Evolutionary conservation across 305 asterid genomes (phyloP), one percentile per base, ranked within the genome.

Genomic region (Plantago lanceolata): DNA sequence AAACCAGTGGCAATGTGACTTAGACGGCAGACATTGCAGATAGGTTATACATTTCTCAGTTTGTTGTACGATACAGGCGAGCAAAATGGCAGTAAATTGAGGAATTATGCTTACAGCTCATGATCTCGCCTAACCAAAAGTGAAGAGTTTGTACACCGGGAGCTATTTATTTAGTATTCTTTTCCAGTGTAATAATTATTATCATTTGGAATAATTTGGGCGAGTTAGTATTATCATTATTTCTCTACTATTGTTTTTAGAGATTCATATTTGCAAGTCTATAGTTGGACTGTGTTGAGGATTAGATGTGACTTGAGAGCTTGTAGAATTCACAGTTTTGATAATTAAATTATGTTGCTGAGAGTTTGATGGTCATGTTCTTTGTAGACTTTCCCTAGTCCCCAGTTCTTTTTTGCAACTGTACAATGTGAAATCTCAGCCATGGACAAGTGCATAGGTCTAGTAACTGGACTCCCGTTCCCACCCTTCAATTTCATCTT

Each of bases 1-100:
- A 58, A 50, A 60, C 40, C 69, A 71, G 56, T 31, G 73, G 29
- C 59, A 77, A 59, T 21, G 75, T 70, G 67, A 72, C 84, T 63
- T 81, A 81, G 80, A 69, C n/a, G n/a, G n/a, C 53, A 37, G 18
- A 21, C 19, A 21, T 43, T 37, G 57, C 67, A 28, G 65, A 59
- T 15, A 33, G 16, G 28, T 18, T 26, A 51, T 53, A 63, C 17
- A 3, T 11, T 63, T 26, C 59, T 31, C 16, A 52, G 43, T 33
- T 64, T 57, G 64, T 70, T 49, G 68, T 33, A 48, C 49, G 17
- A 67, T 61, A 35, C 33, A 56, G 64, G 64, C 3, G 60, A 59
- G 66, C 70, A 9, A 47, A 33, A 20, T 17, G 53, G n/a, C 6
- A 9, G 61, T 47, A 37, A 53, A 12, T 14, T 37, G 11, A 13